Conservation (phyloP, 768 basidiomycete genomes). For the Trametes gibbosa region DNA sequence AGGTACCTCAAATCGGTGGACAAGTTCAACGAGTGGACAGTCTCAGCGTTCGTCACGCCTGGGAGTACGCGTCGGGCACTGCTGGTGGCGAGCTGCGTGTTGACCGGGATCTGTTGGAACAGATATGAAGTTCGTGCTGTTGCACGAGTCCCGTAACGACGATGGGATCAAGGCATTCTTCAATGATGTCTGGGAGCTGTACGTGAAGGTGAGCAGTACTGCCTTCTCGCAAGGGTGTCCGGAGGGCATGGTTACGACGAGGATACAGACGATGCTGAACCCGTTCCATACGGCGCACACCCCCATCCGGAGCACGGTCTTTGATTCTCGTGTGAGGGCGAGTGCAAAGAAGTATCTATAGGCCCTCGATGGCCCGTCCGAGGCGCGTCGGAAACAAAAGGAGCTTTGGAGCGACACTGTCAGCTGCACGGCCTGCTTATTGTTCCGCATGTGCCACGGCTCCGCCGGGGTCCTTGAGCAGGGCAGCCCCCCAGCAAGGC, state of each 20-base stretch:
- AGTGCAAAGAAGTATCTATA: slow-evolving; percentile 84
- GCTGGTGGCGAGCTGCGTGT: slow-evolving; percentile 20
- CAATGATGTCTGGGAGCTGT: slow-evolving; percentile 94
- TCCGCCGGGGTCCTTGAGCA: neutral
- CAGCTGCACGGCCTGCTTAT: slow-evolving; percentile 4
- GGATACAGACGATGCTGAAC: slow-evolving; percentile 79
- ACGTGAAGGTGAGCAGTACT: slow-evolving; percentile 74
- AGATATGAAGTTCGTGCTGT: slow-evolving; percentile 94
- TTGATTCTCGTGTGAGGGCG: slow-evolving; percentile 80
- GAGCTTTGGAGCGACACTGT: slow-evolving; percentile 4
- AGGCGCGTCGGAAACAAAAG: slow-evolving; percentile 5
- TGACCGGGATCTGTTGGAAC: slow-evolving; percentile 12
- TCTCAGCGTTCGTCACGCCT: slow-evolving; percentile 94
- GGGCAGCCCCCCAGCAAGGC: neutral
- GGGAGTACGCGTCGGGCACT: slow-evolving; percentile 62
- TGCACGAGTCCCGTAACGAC: slow-evolving; percentile 96
- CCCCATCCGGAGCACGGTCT: slow-evolving; percentile 71
- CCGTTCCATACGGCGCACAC: slow-evolving; percentile 96
- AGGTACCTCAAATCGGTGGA: slow-evolving; percentile 97
- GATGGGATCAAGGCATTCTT: slow-evolving; percentile 94
- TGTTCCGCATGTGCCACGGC: neutral
- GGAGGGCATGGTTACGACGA: slow-evolving; percentile 9
- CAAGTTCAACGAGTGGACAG: slow-evolving; percentile 98
- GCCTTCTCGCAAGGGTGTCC: slow-evolving; percentile 1
- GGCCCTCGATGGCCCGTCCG: neutral